phyloP scores from a whole-genome alignment of 73 alveolate genomes.

The Paramecium pentaurelia region DNA sequence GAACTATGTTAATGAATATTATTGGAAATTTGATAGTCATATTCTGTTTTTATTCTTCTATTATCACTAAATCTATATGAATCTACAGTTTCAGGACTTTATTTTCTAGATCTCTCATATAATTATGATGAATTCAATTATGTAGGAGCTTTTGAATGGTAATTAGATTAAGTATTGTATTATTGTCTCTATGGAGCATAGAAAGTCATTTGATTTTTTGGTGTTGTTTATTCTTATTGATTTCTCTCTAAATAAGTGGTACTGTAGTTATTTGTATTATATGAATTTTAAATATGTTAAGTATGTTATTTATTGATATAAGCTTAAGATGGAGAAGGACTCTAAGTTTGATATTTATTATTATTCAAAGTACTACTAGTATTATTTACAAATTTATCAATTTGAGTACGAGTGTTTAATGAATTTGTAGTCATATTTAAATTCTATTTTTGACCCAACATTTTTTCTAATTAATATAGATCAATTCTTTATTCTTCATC shows the following conservation, averaged over 20 bases:
- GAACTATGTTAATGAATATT: not conserved
- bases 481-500: slow-evolving; percentile 17
- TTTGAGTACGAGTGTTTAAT: not conserved
- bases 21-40: not conserved
- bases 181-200: not conserved
- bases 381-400: not conserved
- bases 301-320: not conserved
- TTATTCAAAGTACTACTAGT: not conserved
- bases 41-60: not conserved
- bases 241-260: not conserved
- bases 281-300: not conserved
- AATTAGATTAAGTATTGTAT: not conserved
- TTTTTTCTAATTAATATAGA: not conserved
- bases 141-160: not conserved
- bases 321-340: not conserved
- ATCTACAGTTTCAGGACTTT: not conserved
- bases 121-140: not conserved
- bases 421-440: not conserved
- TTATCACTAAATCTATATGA: not conserved
- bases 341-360: not conserved
- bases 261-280: not conserved
- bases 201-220: not conserved
- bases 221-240: not conserved
- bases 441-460: not conserved
- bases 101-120: not conserved